Percentiles rank a stretch among this genome's conserved stretches.
These are phyloP conservation scores for Aspergillus pseudoviridinutans DNA, from an alignment of 2,329 filamentous ascomycete genomes.

Conservation along the genomic window DNA sequence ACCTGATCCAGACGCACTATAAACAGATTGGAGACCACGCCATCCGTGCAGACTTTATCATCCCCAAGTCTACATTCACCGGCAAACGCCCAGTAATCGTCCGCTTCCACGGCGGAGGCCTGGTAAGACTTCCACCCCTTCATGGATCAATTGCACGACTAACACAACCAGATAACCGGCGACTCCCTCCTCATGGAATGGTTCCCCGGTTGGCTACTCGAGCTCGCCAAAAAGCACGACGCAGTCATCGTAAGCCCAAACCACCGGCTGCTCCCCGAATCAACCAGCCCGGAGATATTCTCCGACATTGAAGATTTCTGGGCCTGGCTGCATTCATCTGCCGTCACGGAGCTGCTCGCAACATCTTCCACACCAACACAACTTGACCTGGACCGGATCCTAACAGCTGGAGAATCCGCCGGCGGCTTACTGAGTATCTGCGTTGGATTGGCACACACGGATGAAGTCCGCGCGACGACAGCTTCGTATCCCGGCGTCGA, in stretches of 20 bases:
- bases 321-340: conserved; percentile 38
- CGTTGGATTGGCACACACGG: conserved; percentile 23
- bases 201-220: conserved; percentile 34
- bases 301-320: conserved; percentile 48
- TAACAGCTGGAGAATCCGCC: conserved; percentile 28
- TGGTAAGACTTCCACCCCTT: conserved; percentile 26
- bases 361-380: conserved; percentile 9
- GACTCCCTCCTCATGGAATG: conserved; percentile 26
- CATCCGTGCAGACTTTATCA: conserved; percentile 33
- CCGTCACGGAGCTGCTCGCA: conserved; percentile 9
- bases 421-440: conserved; percentile 29
- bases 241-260: conserved; percentile 48
- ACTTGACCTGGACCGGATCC: conserved; percentile 23
- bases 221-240: conserved; percentile 34
- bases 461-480: conserved; percentile 27
- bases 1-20: conserved; percentile 38
- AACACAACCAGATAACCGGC: conserved; percentile 24
- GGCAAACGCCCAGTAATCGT: conserved; percentile 40
- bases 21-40: conserved; percentile 38
- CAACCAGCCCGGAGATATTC: conserved; percentile 45
- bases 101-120: conserved; percentile 44
- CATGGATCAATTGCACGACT: background rate
- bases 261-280: conserved; percentile 52
- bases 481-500: conserved; percentile 33
- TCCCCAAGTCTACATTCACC: conserved; percentile 33